These are phyloP conservation scores for Pichia deserticola DNA, from an alignment of 805 yeast genomes.

Conservation along the genomic window DNA sequence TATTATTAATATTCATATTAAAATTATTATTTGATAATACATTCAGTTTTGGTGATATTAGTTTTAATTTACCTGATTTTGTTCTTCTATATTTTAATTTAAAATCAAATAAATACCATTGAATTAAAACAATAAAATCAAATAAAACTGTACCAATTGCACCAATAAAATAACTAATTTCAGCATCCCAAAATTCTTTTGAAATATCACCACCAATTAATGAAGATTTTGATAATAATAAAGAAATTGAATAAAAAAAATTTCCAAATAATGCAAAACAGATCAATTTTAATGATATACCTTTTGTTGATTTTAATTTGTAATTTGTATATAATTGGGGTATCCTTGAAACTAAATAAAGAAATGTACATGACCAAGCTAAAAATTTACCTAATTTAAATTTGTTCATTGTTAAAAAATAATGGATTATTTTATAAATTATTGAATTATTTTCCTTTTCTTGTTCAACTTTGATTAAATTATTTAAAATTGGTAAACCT, in stretches of 20 bases:
- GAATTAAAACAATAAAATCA: slow-evolving; percentile 38
- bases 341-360: slow-evolving; percentile 42
- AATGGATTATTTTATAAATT: slow-evolving; percentile 13
- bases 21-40: neutral
- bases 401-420: slow-evolving; percentile 12
- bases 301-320: slow-evolving; percentile 39
- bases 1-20: neutral
- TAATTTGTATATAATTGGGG: slow-evolving; percentile 46
- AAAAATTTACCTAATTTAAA: slow-evolving; percentile 24
- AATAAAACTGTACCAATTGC: slow-evolving; percentile 46
- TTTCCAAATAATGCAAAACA: slow-evolving; percentile 45
- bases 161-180: slow-evolving; percentile 39
- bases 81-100: neutral
- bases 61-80: slow-evolving; percentile 1
- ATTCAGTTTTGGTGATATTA: neutral
- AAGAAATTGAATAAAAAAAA: slow-evolving; percentile 40
- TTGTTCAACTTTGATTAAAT: neutral
- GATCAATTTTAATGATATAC: slow-evolving; percentile 43
- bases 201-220: slow-evolving; percentile 28
- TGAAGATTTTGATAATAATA: slow-evolving; percentile 37
- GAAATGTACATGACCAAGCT: slow-evolving; percentile 46
- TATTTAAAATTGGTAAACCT: neutral
- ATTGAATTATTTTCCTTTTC: slow-evolving; percentile 18
- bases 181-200: slow-evolving; percentile 34
- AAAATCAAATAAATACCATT: slow-evolving; percentile 31